These are phyloP conservation scores for Tirmania nivea DNA, from an alignment of 495 filamentous ascomycete species.

Conservation along the genomic window DNA sequence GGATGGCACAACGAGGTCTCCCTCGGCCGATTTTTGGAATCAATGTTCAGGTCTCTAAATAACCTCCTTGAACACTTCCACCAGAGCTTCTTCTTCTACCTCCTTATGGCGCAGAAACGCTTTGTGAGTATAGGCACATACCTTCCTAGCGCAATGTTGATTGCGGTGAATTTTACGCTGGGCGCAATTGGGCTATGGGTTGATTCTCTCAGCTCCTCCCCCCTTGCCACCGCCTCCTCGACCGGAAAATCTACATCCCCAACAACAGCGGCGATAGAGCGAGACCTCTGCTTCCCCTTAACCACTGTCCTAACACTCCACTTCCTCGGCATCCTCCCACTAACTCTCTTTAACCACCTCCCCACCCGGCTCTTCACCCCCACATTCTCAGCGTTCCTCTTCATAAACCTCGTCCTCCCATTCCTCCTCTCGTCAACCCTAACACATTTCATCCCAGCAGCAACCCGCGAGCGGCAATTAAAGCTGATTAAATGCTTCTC, in stretches of 20 bases:
- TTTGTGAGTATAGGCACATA: slow-evolving; percentile 98
- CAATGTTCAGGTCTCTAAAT: slow-evolving; percentile 75
- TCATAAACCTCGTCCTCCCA: slow-evolving; percentile 38
- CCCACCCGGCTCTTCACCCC: slow-evolving; percentile 23
- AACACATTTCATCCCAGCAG: slow-evolving; percentile 29
- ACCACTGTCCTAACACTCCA: slow-evolving; percentile 49
- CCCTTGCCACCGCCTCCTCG: slow-evolving; percentile 2
- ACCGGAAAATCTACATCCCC: slow-evolving; percentile 3
- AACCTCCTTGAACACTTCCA: slow-evolving; percentile 93
- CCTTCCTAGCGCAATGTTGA: slow-evolving; percentile 83
- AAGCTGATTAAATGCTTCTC: slow-evolving; percentile 75
- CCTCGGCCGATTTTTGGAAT: slow-evolving; percentile 71
- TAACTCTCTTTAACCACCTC: slow-evolving; percentile 70
- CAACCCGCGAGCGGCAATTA: slow-evolving; percentile 45
- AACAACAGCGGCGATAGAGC: slow-evolving; percentile 17
- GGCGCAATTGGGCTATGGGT: slow-evolving; percentile 87
- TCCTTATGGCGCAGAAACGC: slow-evolving; percentile 68
- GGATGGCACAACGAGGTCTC: slow-evolving; percentile 97
- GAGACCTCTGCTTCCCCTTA: slow-evolving; percentile 34
- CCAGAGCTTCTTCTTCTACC: slow-evolving; percentile 98
- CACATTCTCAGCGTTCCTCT: slow-evolving; percentile 35
- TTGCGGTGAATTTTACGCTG: slow-evolving; percentile 86
- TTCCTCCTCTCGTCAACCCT: slow-evolving; percentile 32
- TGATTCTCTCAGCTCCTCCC: slow-evolving; percentile 40
- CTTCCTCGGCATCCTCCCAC: slow-evolving; percentile 57